A percentile compares a stretch with the other conserved stretches of the same genome.
These are phyloP conservation scores for Penicillium arizonense DNA, from an alignment of 495 filamentous ascomycete species.

Conservation along the genomic window DNA sequence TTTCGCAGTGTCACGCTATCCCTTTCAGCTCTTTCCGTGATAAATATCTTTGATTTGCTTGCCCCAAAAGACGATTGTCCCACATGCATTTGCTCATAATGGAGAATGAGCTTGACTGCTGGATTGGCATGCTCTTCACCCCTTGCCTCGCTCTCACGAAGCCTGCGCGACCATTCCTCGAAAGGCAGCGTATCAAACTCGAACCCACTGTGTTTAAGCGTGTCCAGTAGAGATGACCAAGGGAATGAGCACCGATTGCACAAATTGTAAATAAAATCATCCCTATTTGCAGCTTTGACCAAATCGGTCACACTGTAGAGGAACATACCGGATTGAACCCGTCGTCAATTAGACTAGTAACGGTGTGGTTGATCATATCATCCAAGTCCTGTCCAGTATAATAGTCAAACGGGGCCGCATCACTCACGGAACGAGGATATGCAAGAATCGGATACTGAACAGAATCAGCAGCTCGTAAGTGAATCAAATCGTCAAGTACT, in stretches of 20 bases:
- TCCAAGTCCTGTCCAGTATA: slow-evolving; percentile 54
- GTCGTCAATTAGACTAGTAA: slow-evolving; percentile 32
- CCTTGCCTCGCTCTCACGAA: slow-evolving; percentile 43
- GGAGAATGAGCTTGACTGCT: slow-evolving; percentile 58
- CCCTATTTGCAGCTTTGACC: neutral
- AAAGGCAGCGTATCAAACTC: slow-evolving; percentile 47
- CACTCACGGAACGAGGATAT: slow-evolving; percentile 42
- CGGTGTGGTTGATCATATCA: slow-evolving; percentile 51
- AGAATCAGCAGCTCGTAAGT: slow-evolving; percentile 46
- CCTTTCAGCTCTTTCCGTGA: slow-evolving; percentile 34
- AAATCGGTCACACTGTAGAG: no score
- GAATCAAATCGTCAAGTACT: slow-evolving; percentile 49
- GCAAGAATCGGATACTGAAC: slow-evolving; percentile 51
- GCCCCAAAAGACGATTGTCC: neutral
- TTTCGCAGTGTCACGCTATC: slow-evolving; percentile 36
- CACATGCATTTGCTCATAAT: slow-evolving; percentile 43
- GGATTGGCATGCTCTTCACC: slow-evolving; percentile 51
- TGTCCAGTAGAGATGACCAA: slow-evolving; percentile 52
- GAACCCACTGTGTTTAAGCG: slow-evolving; percentile 38
- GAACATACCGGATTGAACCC: slow-evolving; percentile 26
- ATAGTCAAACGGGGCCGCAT: slow-evolving; percentile 42
- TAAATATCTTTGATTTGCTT: slow-evolving; percentile 17
- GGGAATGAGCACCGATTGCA: slow-evolving; percentile 48
- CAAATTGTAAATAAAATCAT: slow-evolving; percentile 52
- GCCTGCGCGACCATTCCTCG: slow-evolving; percentile 46